These are phyloP conservation scores for Penicillium nordicum DNA, from an alignment of 2,329 filamentous ascomycete species.

Conservation along the genomic window DNA sequence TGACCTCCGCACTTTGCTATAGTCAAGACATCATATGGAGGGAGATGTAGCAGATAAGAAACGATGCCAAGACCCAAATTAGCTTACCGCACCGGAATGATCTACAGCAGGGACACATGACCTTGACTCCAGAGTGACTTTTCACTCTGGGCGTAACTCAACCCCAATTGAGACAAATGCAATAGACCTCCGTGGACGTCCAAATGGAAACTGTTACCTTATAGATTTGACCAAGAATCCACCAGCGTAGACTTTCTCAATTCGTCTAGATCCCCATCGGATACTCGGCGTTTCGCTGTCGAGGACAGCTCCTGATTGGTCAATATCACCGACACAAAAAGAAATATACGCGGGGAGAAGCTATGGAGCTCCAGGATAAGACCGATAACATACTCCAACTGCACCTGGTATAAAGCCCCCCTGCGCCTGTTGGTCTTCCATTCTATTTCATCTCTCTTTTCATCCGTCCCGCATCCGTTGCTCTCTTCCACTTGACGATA, in stretches of 20 bases:
- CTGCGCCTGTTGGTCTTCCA: conserved; percentile 7
- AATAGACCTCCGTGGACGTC: neutral
- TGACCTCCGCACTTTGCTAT: neutral
- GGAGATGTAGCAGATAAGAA: neutral
- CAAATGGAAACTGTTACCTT: conserved; percentile 10
- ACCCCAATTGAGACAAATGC: neutral
- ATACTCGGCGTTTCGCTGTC: conserved; percentile 18
- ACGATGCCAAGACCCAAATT: neutral
- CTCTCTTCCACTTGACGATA: neutral
- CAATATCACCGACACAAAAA: conserved; percentile 22
- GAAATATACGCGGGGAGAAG: conserved; percentile 24
- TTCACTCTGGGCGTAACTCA: neutral
- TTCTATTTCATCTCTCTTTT: neutral
- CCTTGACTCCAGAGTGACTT: neutral
- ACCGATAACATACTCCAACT: conserved; percentile 17
- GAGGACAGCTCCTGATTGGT: conserved; percentile 20
- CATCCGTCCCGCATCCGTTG: neutral
- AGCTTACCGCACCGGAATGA: neutral
- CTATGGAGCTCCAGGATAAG: conserved; percentile 17
- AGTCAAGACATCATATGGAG: too few relatives aligned
- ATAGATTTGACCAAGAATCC: conserved; percentile 11
- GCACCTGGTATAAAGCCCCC: conserved; percentile 19
- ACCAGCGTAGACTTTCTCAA: conserved; percentile 24
- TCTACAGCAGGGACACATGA: neutral
- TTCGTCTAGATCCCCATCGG: conserved; percentile 16